phyloP scores from a whole-genome alignment of 2,329 filamentous ascomycete genomes.

The Eurotiales sp. region DNA sequence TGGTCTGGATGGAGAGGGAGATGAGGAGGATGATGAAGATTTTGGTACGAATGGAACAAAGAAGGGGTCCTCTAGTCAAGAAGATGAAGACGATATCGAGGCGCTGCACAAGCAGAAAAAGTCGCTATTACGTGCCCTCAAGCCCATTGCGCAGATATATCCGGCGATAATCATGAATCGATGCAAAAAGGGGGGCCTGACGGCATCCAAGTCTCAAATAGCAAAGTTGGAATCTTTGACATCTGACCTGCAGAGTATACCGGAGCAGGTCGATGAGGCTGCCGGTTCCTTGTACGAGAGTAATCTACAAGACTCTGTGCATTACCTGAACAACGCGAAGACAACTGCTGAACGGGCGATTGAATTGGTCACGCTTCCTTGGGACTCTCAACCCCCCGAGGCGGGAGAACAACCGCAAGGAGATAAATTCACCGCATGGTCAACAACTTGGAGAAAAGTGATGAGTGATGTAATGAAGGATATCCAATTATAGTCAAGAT shows the following conservation, averaged over 20 bases:
- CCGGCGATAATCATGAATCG: slow-evolving; percentile 41
- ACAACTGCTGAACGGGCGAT: slow-evolving; percentile 61
- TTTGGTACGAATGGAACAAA: slow-evolving; percentile 13
- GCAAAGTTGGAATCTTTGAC: slow-evolving; percentile 34
- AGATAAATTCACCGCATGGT: slow-evolving; percentile 79
- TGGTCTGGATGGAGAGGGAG: slow-evolving; percentile 25
- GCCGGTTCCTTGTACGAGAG: slow-evolving; percentile 44
- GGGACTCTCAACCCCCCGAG: slow-evolving; percentile 43
- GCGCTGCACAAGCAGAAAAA: slow-evolving; percentile 40
- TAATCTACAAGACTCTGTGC: slow-evolving; percentile 31
- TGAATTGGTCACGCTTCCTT: slow-evolving; percentile 68
- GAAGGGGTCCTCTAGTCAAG: slow-evolving; percentile 20
- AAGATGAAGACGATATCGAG: slow-evolving; percentile 26
- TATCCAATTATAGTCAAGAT: slow-evolving; percentile 17
- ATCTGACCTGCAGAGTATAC: slow-evolving; percentile 31
- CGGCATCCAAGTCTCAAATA: slow-evolving; percentile 19
- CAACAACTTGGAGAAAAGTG: slow-evolving; percentile 52
- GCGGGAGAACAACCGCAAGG: slow-evolving; percentile 55
- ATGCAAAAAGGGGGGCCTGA: slow-evolving; percentile 31
- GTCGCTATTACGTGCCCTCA: slow-evolving; percentile 39
- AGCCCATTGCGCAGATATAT: slow-evolving; percentile 41
- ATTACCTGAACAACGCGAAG: slow-evolving; percentile 30
- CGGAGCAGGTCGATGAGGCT: slow-evolving; percentile 43
- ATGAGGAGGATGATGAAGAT: slow-evolving; percentile 18
- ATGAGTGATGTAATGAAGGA: slow-evolving; percentile 39